These are phyloP conservation scores for Kandelia obovata DNA, from an alignment of 345 rosid genomes.

Conservation along the genomic window DNA sequence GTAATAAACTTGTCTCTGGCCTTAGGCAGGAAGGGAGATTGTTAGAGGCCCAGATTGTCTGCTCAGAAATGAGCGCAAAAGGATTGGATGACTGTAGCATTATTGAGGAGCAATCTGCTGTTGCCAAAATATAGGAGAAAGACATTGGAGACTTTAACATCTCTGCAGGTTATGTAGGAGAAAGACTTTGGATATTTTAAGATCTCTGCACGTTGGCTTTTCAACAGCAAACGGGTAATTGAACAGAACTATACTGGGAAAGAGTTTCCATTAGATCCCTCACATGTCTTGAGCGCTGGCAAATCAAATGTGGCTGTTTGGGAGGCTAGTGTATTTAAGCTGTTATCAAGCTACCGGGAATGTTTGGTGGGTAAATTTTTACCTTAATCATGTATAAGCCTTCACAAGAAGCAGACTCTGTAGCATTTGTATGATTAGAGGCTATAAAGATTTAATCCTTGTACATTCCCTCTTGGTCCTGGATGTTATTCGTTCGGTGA, in stretches of 20 bases:
- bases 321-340: not conserved
- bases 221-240: too few relatives aligned
- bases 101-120: slow-evolving; percentile 18
- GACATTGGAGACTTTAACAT: not conserved
- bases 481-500: too few relatives aligned
- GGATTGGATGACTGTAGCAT: slow-evolving; percentile 35
- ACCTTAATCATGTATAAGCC: not conserved
- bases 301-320: too few relatives aligned
- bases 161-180: not conserved
- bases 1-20: slow-evolving; percentile 47
- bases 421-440: not conserved
- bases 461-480: not conserved
- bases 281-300: too few relatives aligned
- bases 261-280: too few relatives aligned
- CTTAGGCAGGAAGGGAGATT: slow-evolving; percentile 54
- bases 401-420: not conserved
- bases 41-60: slow-evolving; percentile 47
- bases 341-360: not conserved
- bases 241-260: too few relatives aligned
- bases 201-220: too few relatives aligned
- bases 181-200: too few relatives aligned
- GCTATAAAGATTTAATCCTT: not conserved
- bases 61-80: slow-evolving; percentile 45
- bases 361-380: not conserved
- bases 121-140: slow-evolving; percentile 9